A percentile compares a stretch with the other conserved stretches of the same genome.
phyloP scores from a whole-genome alignment of 1,284 basidiomycete species.

The Mrakiaceae sp. region DNA sequence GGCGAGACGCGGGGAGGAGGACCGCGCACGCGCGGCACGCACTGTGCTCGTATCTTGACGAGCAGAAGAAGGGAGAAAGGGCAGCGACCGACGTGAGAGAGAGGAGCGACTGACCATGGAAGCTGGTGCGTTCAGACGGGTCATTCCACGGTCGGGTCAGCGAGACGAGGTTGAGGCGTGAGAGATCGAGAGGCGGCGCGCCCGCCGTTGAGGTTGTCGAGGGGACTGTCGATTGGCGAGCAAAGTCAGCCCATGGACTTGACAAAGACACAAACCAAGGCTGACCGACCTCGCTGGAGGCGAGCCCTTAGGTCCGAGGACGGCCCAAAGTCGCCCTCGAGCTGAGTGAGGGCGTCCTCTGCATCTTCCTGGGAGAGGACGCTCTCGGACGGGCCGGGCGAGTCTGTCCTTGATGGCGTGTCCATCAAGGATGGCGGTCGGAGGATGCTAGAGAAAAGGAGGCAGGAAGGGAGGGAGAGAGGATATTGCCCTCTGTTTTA shows the following conservation, averaged over 20 bases:
- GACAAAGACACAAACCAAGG: not conserved
- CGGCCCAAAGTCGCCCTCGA: conserved; percentile 3
- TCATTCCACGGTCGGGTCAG: conserved; percentile 13
- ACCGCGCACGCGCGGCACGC: not conserved
- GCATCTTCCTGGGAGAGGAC: conserved; percentile 2
- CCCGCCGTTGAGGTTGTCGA: not conserved
- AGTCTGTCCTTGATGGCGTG: not conserved
- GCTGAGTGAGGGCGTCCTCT: conserved; percentile 7
- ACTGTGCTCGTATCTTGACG: not conserved
- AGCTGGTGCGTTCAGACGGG: conserved; percentile 7
- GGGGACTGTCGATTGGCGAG: not conserved
- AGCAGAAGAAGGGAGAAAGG: no score
- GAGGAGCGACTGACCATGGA: conserved; percentile 20
- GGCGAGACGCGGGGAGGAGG: not conserved
- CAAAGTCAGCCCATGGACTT: not conserved
- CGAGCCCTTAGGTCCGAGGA: not conserved
- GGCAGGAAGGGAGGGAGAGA: not conserved
- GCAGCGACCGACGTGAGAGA: not conserved
- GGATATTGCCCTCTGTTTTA: no score
- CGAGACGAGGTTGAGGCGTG: conserved; percentile 17
- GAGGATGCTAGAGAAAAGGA: not conserved
- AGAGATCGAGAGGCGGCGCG: conserved; percentile 8
- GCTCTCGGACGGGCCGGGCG: conserved; percentile 14
- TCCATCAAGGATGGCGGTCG: not conserved
- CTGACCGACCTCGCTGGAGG: conserved; percentile 10